A percentile compares a stretch with the other conserved stretches of the same genome.
These are phyloP conservation scores for Cercophora scortea DNA, from an alignment of 495 filamentous ascomycete genomes.

Conservation along the genomic window DNA sequence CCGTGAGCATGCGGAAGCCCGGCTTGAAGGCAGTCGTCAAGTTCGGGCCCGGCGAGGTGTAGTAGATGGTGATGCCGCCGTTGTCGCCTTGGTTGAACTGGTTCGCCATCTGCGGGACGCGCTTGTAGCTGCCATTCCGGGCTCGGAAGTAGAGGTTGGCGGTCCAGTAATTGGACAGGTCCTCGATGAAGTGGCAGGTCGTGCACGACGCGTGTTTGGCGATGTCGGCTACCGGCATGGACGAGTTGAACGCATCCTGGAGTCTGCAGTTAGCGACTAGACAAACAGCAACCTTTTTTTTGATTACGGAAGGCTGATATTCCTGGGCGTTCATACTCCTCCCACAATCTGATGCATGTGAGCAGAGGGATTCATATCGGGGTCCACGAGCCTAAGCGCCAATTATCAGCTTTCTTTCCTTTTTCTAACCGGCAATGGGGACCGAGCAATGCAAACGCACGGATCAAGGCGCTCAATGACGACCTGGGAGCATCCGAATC, in stretches of 20 bases:
- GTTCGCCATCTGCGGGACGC: slow-evolving; percentile 31
- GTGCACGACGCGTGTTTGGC: slow-evolving; percentile 14
- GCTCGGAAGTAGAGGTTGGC: slow-evolving; percentile 27
- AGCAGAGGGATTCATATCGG: slow-evolving; percentile 15
- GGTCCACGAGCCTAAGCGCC: slow-evolving; percentile 12
- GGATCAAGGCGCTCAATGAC: slow-evolving; percentile 24
- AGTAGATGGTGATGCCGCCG: slow-evolving; percentile 35
- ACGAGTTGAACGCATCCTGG: slow-evolving; percentile 7
- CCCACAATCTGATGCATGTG: slow-evolving; percentile 22
- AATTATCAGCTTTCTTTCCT: not conserved
- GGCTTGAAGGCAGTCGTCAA: slow-evolving; percentile 6
- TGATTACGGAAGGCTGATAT: not conserved
- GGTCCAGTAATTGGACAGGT: slow-evolving; percentile 30
- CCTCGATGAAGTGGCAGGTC: slow-evolving; percentile 16
- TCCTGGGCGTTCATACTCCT: slow-evolving; percentile 6
- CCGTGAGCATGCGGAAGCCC: slow-evolving; percentile 23
- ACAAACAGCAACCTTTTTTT: not conserved
- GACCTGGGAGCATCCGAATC: slow-evolving; percentile 19
- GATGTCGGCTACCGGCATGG: slow-evolving; percentile 15
- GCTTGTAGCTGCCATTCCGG: slow-evolving; percentile 29
- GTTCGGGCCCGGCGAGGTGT: slow-evolving; percentile 26
- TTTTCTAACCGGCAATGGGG: not conserved
- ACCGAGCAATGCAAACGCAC: slow-evolving; percentile 1
- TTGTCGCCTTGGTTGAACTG: slow-evolving; percentile 23
- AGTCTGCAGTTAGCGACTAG: not conserved